These are phyloP conservation scores for Sclerotinia sclerotiorum DNA, from an alignment of 2,329 filamentous ascomycete species.

Conservation along the genomic window DNA sequence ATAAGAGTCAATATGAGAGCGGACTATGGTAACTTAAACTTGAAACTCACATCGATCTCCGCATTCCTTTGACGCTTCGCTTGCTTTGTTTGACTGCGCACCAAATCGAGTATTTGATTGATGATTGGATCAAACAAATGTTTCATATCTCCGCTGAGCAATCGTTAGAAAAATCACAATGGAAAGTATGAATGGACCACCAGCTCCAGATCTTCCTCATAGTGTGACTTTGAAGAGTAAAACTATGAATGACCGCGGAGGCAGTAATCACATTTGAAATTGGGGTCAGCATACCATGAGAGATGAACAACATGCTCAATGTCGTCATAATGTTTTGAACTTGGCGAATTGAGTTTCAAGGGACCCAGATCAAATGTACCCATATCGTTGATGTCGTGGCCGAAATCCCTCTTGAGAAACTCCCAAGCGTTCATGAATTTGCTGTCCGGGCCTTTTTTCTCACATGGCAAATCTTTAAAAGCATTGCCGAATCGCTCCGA, in stretches of 20 bases:
- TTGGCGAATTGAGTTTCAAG: constrained; percentile 27
- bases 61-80: constrained; percentile 23
- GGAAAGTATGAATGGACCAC: no score
- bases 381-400: constrained; percentile 19
- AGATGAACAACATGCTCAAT: constrained; percentile 23
- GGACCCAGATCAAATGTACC: constrained; percentile 22
- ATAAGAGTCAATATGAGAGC: neutral
- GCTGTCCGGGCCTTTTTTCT: constrained; percentile 30
- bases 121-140: constrained; percentile 33
- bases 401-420: constrained; percentile 27
- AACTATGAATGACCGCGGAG: no score
- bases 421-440: constrained; percentile 30
- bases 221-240: no score
- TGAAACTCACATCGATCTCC: constrained; percentile 32
- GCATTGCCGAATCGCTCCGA: constrained; percentile 28
- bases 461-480: constrained; percentile 28
- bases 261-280: no score
- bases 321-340: constrained; percentile 28
- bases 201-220: no score
- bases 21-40: no score
- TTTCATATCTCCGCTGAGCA: constrained; percentile 31
- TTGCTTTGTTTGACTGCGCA: constrained; percentile 29
- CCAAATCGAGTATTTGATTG: constrained; percentile 26
- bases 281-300: no score
- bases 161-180: no score